These are phyloP conservation scores for Sarcodon aspratus DNA, from an alignment of 768 basidiomycete genomes.

Conservation along the genomic window DNA sequence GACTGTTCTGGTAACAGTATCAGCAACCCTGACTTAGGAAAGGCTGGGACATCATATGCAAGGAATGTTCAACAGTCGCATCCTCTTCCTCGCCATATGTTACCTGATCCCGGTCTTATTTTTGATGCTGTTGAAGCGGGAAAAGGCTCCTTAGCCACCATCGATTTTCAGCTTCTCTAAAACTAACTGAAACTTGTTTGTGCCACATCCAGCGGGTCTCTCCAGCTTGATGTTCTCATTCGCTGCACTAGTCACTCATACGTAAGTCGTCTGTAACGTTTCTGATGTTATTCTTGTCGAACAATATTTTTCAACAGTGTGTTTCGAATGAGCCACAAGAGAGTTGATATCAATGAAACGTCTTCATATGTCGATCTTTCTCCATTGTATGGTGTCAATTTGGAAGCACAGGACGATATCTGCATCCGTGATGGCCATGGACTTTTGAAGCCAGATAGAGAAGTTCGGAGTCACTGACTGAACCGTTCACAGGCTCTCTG, in stretches of 20 bases:
- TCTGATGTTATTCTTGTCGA: not conserved
- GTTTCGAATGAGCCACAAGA: constrained; percentile 68
- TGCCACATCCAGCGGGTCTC: constrained; percentile 66
- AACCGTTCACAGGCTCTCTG: not conserved
- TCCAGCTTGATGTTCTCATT: constrained; percentile 76
- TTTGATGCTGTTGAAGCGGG: constrained; percentile 73
- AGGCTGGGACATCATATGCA: constrained; percentile 71
- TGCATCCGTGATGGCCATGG: constrained; percentile 71
- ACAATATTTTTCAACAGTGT: constrained; percentile 30
- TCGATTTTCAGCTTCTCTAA: no score
- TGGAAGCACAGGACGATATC: constrained; percentile 45
- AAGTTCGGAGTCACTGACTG: not conserved
- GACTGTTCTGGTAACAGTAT: constrained; percentile 77
- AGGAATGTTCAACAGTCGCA: constrained; percentile 67
- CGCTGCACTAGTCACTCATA: constrained; percentile 75
- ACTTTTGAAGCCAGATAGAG: constrained; percentile 47
- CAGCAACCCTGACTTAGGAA: constrained; percentile 58
- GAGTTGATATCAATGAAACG: constrained; percentile 68
- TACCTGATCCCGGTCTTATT: constrained; percentile 71
- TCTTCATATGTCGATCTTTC: constrained; percentile 81
- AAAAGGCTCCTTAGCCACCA: no score
- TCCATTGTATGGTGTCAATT: constrained; percentile 71
- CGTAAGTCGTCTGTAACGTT: constrained; percentile 21
- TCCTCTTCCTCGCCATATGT: constrained; percentile 50
- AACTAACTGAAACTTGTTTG: constrained; percentile 33